Conservation (phyloP, 1,284 basidiomycete genomes). For the Mrakiaceae sp. region DNA sequence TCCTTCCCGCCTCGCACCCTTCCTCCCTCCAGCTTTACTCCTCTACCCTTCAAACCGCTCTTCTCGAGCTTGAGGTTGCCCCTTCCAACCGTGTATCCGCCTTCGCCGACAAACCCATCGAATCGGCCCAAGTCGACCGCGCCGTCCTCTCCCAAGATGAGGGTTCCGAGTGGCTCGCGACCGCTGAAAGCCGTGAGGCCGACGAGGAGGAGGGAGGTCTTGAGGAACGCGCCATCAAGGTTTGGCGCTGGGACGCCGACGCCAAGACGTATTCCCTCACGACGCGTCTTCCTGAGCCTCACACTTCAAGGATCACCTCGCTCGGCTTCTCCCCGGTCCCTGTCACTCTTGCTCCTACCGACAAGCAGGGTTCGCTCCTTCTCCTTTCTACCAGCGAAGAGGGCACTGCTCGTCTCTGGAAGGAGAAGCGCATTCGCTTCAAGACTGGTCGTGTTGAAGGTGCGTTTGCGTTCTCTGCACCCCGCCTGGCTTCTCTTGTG, state of each 20-base stretch:
- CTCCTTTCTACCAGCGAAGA: conserved; percentile 34
- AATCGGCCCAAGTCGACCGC: conserved; percentile 64
- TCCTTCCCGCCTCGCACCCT: conserved; percentile 86
- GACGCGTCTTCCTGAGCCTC: conserved; percentile 82
- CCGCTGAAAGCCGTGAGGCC: conserved; percentile 64
- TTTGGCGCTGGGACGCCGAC: conserved; percentile 70
- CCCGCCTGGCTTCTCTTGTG: too few species aligned
- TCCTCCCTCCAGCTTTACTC: conserved; percentile 89
- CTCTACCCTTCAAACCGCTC: conserved; percentile 53
- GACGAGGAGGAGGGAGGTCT: conserved; percentile 43
- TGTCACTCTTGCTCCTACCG: conserved; percentile 10
- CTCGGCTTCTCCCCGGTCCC: conserved; percentile 47
- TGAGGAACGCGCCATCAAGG: conserved; percentile 68
- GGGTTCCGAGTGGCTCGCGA: conserved; percentile 77
- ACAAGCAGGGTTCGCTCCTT: conserved; percentile 26
- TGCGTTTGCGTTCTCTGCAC: conserved; percentile 25
- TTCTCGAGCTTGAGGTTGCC: conserved; percentile 82
- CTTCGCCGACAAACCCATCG: conserved; percentile 64
- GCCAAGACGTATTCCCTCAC: conserved; percentile 46
- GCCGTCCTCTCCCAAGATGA: conserved; percentile 7
- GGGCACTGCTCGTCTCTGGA: conserved; percentile 46
- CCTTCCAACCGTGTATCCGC: conserved; percentile 86
- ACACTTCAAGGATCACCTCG: conserved; percentile 53
- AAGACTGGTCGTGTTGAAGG: conserved; percentile 44
- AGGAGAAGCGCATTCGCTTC: conserved; percentile 39